These are phyloP conservation scores for Amniculicola lignicola DNA, from an alignment of 495 filamentous ascomycete genomes.

Conservation along the genomic window DNA sequence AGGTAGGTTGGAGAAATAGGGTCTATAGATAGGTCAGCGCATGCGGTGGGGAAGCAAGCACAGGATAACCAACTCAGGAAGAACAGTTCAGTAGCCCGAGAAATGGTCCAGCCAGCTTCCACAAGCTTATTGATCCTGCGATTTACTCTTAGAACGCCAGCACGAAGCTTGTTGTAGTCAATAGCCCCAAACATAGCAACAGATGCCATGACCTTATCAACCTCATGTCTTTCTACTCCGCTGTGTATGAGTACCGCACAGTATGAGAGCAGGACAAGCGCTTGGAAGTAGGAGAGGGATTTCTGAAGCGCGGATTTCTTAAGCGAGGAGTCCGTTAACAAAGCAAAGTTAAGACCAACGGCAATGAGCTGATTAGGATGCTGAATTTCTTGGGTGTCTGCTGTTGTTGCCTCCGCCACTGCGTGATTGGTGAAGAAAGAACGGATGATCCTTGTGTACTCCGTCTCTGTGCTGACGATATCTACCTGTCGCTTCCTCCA, in stretches of 20 bases:
- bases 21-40: no score
- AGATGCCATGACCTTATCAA: not conserved
- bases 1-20: not conserved
- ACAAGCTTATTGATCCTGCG: not conserved
- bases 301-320: not conserved
- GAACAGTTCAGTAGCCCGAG: not conserved
- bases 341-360: not conserved
- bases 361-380: not conserved
- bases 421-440: not conserved
- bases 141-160: not conserved
- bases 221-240: not conserved
- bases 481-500: not conserved
- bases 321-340: not conserved
- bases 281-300: slow-evolving; percentile 2
- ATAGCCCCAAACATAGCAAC: not conserved
- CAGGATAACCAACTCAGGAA: not conserved
- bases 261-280: not conserved
- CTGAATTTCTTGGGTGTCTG: not conserved
- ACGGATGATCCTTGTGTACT: not conserved
- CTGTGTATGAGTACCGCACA: not conserved
- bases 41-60: no score
- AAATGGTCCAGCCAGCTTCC: not conserved
- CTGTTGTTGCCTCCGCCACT: not conserved
- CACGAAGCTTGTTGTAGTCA: not conserved
- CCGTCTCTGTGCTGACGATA: not conserved